A percentile compares a stretch with the other conserved stretches of the same genome.
Evolutionary conservation across 805 yeast species (phyloP).

Genomic region (Candida palmyrensis): DNA sequence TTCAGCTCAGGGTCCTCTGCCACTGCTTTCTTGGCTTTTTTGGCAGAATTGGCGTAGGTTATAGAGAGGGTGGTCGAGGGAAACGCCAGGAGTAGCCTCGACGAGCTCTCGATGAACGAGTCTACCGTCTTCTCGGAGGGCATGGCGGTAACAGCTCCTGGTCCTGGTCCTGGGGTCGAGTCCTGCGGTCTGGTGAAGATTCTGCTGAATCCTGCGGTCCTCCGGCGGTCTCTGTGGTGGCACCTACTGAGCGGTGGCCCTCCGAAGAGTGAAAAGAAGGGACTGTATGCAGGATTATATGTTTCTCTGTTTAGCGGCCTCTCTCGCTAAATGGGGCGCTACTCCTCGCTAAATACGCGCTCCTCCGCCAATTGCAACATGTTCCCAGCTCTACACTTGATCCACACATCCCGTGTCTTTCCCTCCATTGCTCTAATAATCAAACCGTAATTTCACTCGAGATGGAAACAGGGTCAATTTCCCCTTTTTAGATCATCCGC

Average conservation of each 20-base stretch:
- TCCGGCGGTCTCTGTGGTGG: neutral
- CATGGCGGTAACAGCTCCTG: slow-evolving; percentile 1
- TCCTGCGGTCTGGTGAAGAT: neutral
- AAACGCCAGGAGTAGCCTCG: slow-evolving; percentile 29
- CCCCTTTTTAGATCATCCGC: no score
- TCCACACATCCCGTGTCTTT: no score
- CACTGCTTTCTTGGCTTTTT: slow-evolving; percentile 15
- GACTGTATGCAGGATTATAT: neutral
- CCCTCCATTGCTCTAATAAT: no score
- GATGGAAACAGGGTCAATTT: no score
- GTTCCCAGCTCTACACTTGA: no score
- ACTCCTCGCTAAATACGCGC: no score
- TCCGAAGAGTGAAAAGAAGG: neutral
- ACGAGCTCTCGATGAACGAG: slow-evolving; percentile 24
- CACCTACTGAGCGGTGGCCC: no score
- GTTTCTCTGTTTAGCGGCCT: neutral
- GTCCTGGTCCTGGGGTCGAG: neutral
- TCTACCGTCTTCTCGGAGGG: slow-evolving; percentile 10
- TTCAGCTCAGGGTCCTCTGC: slow-evolving; percentile 9
- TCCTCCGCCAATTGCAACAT: no score
- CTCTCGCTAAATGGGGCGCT: neutral
- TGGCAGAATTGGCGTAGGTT: slow-evolving; percentile 28
- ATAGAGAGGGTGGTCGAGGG: slow-evolving; percentile 32
- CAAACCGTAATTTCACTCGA: no score
- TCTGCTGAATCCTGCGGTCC: slow-evolving; percentile 1